A percentile compares a stretch with the other conserved stretches of the same genome.
Conservation (phyloP, 2,329 filamentous ascomycete species). For the Colletotrichum sp. region DNA sequence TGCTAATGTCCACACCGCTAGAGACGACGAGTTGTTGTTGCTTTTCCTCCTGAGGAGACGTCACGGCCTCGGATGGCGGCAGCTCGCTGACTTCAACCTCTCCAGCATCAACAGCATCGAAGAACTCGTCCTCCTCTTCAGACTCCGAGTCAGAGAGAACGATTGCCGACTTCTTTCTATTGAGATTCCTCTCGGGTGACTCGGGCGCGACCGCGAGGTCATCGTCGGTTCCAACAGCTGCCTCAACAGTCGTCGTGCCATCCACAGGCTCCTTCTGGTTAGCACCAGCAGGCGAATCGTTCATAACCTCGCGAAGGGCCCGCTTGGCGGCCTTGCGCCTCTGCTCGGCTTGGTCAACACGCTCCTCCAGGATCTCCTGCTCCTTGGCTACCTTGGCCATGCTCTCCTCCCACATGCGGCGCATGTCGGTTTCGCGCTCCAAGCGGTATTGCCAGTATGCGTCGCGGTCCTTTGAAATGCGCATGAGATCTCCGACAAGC, state of each 20-base stretch:
- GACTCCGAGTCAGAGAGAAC: conserved; percentile 82
- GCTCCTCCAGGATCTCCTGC: conserved; percentile 88
- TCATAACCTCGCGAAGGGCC: conserved; percentile 82
- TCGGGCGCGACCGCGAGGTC: conserved; percentile 32
- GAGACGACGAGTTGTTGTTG: conserved; percentile 51
- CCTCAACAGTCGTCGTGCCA: conserved; percentile 36
- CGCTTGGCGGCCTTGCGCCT: conserved; percentile 91
- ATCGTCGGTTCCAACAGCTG: conserved; percentile 23
- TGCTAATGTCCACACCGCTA: conserved; percentile 67
- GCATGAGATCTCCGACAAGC: conserved; percentile 83
- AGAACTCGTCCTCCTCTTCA: conserved; percentile 86
- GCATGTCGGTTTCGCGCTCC: conserved; percentile 88
- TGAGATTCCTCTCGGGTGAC: conserved; percentile 44
- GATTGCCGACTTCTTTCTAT: conserved; percentile 68
- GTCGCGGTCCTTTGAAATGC: conserved; percentile 93
- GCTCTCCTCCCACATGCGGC: conserved; percentile 98
- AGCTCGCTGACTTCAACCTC: conserved; percentile 82
- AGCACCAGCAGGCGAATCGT: conserved; percentile 31
- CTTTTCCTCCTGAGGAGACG: conserved; percentile 41
- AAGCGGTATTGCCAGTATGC: conserved; percentile 96
- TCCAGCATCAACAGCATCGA: conserved; percentile 93
- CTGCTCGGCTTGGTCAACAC: conserved; percentile 86
- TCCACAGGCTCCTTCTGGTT: conserved; percentile 29
- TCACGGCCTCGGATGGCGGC: conserved; percentile 40
- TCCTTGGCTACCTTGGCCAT: conserved; percentile 97